Conservation (phyloP, 345 rosid genomes). For the Psidium friedrichsthalianum region DNA sequence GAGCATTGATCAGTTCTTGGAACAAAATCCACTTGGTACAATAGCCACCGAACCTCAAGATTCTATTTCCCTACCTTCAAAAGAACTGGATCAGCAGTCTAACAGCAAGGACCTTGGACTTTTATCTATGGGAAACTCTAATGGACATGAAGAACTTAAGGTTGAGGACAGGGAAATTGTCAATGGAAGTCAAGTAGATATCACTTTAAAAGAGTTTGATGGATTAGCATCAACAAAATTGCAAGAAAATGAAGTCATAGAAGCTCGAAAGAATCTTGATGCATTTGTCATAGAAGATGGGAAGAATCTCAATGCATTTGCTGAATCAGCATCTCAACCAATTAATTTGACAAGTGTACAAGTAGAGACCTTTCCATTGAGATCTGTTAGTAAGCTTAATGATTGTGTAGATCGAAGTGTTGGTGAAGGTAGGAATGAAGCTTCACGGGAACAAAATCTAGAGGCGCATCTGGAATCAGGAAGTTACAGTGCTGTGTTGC, state of each 20-base stretch:
- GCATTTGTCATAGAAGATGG: not conserved
- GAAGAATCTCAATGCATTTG: not conserved
- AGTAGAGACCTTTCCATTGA: conserved; percentile 13
- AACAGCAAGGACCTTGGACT: conserved; percentile 6
- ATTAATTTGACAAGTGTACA: not conserved
- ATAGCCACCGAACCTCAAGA: conserved; percentile 37
- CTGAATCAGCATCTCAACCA: not conserved
- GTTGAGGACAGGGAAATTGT: conserved; percentile 12
- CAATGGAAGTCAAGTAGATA: conserved; percentile 17
- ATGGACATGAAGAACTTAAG: conserved; percentile 11
- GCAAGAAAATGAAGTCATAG: conserved; percentile 5
- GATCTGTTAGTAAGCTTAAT: not conserved
- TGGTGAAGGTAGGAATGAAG: not conserved
- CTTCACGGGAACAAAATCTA: not conserved
- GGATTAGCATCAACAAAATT: conserved; percentile 3
- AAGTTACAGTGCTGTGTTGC: not conserved
- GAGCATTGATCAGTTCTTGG: conserved; percentile 19
- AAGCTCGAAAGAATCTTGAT: not conserved
- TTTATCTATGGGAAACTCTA: conserved; percentile 6
- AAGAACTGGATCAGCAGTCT: not conserved
- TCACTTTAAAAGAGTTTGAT: conserved; percentile 12
- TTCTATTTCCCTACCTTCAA: conserved; percentile 15
- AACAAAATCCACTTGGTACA: conserved; percentile 46
- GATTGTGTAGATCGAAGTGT: not conserved
- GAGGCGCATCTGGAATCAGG: not conserved